Percentiles rank a stretch among this genome's conserved stretches.
These are phyloP conservation scores for Ceratocystis huliohia DNA, from an alignment of 2,329 filamentous ascomycete genomes.

Conservation along the genomic window DNA sequence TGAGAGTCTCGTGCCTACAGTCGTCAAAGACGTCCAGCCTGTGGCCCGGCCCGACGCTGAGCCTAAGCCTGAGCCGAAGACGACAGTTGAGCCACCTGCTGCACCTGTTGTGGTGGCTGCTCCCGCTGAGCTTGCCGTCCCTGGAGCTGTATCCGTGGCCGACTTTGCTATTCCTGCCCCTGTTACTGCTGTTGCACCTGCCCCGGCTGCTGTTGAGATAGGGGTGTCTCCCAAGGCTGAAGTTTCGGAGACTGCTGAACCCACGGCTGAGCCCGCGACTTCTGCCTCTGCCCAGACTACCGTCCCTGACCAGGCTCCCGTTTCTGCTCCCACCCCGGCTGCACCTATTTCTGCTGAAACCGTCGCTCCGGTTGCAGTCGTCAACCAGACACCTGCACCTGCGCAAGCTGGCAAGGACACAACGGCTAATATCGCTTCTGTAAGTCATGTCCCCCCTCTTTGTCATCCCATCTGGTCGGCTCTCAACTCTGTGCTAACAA, in stretches of 20 bases:
- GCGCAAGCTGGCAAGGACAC: background rate
- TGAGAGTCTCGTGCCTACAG: background rate
- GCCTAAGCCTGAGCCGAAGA: background rate
- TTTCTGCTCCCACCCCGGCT: background rate
- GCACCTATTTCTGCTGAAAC: too few species aligned
- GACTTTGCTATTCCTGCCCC: background rate
- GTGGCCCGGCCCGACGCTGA: background rate
- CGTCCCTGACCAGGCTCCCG: background rate
- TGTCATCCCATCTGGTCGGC: background rate
- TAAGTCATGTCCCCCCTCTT: background rate
- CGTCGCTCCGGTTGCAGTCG: too few species aligned
- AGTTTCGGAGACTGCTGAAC: background rate
- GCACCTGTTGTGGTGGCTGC: background rate
- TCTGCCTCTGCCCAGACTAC: conserved; percentile 5
- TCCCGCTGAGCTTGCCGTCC: background rate
- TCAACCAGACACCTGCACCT: too few species aligned
- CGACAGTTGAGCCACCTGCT: background rate
- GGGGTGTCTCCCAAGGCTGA: background rate
- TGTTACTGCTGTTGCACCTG: background rate
- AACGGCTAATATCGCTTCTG: background rate
- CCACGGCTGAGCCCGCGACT: background rate
- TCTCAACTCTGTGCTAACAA: background rate
- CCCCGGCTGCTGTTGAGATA: background rate
- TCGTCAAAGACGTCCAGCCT: background rate
- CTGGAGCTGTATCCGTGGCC: background rate